A percentile compares a stretch with the other conserved stretches of the same genome.
phyloP scores from a whole-genome alignment of 441 rosid species.

The Populus trichocarpa region DNA sequence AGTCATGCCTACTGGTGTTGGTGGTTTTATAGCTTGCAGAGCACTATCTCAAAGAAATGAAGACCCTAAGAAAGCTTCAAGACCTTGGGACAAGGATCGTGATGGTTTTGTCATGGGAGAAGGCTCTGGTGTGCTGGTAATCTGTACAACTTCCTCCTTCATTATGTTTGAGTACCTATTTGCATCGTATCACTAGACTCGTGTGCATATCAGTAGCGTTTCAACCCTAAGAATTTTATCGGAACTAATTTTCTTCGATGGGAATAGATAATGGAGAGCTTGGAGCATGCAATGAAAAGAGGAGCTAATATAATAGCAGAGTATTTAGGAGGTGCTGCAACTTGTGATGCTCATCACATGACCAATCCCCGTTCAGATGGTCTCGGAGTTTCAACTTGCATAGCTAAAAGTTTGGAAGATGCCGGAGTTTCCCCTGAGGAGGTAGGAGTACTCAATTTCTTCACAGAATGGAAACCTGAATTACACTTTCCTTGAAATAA shows the following conservation, averaged over 20 bases:
- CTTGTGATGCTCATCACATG: conserved; percentile 79
- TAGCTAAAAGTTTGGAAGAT: conserved; percentile 49
- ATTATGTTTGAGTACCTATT: neutral
- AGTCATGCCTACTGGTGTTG: conserved; percentile 43
- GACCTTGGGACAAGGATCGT: conserved; percentile 69
- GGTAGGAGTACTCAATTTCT: conserved; percentile 22
- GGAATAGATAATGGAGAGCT: conserved; percentile 62
- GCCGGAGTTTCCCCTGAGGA: conserved; percentile 67
- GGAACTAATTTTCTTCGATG: neutral
- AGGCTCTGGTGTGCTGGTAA: conserved; percentile 63
- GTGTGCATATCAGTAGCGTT: neutral
- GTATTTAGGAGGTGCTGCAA: conserved; percentile 61
- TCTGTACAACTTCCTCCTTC: neutral
- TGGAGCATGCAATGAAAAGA: conserved; percentile 64
- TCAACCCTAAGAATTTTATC: neutral
- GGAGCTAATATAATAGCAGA: conserved; percentile 65
- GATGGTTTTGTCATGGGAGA: conserved; percentile 79
- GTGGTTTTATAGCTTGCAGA: conserved; percentile 60
- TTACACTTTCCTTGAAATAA: neutral
- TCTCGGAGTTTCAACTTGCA: conserved; percentile 67
- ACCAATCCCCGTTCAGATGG: conserved; percentile 66
- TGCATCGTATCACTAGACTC: neutral
- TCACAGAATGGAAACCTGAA: neutral
- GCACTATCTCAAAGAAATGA: conserved; percentile 62
- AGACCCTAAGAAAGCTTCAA: conserved; percentile 52